phyloP scores from a whole-genome alignment of 495 filamentous ascomycete genomes.

The Trichoderma orchidacearum region DNA sequence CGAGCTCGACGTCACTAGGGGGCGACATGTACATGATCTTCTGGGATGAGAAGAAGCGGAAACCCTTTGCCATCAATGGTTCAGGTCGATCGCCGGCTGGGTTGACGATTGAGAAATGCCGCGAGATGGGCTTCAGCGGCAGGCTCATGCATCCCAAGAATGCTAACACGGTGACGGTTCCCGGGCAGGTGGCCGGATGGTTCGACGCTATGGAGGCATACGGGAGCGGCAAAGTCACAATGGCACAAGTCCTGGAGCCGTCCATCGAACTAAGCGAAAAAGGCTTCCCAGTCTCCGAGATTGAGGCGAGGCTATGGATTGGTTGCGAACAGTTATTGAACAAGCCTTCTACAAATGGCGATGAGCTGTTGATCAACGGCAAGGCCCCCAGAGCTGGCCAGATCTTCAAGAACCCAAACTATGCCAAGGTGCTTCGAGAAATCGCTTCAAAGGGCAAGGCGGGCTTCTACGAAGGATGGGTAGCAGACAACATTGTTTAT shows the following conservation, averaged over 20 bases:
- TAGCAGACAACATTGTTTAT: conserved; percentile 67
- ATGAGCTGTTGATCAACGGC: conserved; percentile 63
- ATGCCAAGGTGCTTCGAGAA: conserved; percentile 70
- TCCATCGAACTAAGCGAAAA: conserved; percentile 80
- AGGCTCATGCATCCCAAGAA: conserved; percentile 56
- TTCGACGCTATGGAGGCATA: conserved; percentile 78
- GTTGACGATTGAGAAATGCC: conserved; percentile 53
- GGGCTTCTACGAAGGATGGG: conserved; percentile 79
- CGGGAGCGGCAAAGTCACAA: conserved; percentile 69
- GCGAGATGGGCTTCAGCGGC: conserved; percentile 46
- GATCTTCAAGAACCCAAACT: conserved; percentile 68
- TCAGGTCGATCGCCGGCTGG: conserved; percentile 68
- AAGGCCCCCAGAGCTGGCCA: conserved; percentile 72
- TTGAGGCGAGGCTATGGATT: conserved; percentile 62
- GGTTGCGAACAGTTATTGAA: conserved; percentile 44
- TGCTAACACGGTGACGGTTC: conserved; percentile 71
- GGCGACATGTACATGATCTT: conserved; percentile 97
- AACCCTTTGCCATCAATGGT: conserved; percentile 77
- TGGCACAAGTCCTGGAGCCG: conserved; percentile 69
- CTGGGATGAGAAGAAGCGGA: conserved; percentile 72
- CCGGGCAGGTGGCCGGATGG: conserved; percentile 90
- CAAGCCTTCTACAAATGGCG: conserved; percentile 63
- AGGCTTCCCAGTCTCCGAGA: conserved; percentile 78
- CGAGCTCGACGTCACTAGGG: conserved; percentile 83
- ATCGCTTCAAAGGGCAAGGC: conserved; percentile 71